Conservation (phyloP, 805 yeast genomes). For the Sugiyamaella lignohabitans region DNA sequence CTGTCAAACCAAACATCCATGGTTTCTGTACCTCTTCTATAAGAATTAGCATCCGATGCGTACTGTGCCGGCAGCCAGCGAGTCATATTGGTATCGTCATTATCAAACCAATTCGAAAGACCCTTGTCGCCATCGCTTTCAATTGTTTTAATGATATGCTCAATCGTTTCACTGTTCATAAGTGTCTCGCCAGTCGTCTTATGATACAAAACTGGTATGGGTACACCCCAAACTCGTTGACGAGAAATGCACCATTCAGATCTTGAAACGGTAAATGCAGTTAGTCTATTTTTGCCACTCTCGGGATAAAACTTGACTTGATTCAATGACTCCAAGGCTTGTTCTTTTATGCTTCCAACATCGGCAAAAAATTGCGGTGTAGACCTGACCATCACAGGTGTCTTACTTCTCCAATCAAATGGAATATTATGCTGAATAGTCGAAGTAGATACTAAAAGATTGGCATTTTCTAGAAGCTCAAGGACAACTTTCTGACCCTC, state of each 20-base stretch:
- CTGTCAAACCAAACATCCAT: slow-evolving; percentile 99
- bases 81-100: slow-evolving; percentile 42
- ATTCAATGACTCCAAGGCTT: slow-evolving; percentile 54
- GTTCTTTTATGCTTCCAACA: slow-evolving; percentile 61
- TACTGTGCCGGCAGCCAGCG: slow-evolving; percentile 68
- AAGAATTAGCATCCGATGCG: slow-evolving; percentile 14
- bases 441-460: slow-evolving; percentile 45
- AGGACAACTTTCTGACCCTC: slow-evolving; percentile 49
- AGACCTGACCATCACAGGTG: slow-evolving; percentile 89
- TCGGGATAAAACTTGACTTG: slow-evolving; percentile 68
- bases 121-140: slow-evolving; percentile 46
- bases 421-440: slow-evolving; percentile 75
- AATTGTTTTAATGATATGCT: slow-evolving; percentile 51
- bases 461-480: slow-evolving; percentile 35
- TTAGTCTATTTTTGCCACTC: slow-evolving; percentile 61
- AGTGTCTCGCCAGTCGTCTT: slow-evolving; percentile 57
- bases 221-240: slow-evolving; percentile 97
- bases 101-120: slow-evolving; percentile 56
- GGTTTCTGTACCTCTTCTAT: slow-evolving; percentile 68
- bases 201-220: slow-evolving; percentile 78
- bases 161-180: slow-evolving; percentile 49
- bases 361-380: slow-evolving; percentile 98
- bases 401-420: slow-evolving; percentile 94
- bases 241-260: slow-evolving; percentile 97
- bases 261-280: slow-evolving; percentile 67